A percentile compares a stretch with the other conserved stretches of the same genome.
Evolutionary conservation across 805 yeast genomes (phyloP).

Genomic region (Saturnispora saitoi): DNA sequence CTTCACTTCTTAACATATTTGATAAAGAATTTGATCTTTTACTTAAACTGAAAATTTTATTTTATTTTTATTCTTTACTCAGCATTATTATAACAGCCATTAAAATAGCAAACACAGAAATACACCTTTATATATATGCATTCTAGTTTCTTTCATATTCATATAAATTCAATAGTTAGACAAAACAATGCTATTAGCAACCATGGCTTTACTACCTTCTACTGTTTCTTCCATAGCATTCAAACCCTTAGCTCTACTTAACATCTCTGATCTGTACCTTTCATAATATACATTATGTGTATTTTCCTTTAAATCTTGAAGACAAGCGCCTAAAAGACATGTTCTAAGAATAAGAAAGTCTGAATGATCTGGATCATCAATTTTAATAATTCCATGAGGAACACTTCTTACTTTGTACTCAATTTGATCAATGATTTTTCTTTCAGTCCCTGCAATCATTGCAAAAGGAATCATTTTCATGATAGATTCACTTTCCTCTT

Average conservation of each 20-base stretch:
- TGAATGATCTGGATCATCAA: conserved; percentile 72
- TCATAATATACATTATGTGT: conserved; percentile 75
- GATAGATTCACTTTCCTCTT: conserved; percentile 17
- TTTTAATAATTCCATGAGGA: conserved; percentile 81
- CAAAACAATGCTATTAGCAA: background rate
- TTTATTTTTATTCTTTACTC: background rate
- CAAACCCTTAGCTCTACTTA: conserved; percentile 6
- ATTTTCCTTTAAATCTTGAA: conserved; percentile 68
- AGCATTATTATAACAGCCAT: background rate
- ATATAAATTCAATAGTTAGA: background rate
- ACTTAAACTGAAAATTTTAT: background rate
- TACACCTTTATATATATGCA: background rate
- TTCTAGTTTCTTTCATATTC: too few species aligned
- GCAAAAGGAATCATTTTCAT: conserved; percentile 66
- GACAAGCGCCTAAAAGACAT: conserved; percentile 66
- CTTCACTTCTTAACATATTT: conserved; percentile 6
- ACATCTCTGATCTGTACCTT: conserved; percentile 52
- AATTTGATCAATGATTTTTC: conserved; percentile 60
- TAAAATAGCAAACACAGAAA: background rate
- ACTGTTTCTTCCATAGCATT: background rate
- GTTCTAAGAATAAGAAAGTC: conserved; percentile 72
- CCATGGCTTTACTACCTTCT: background rate
- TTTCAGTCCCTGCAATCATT: conserved; percentile 77
- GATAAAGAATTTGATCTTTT: background rate
- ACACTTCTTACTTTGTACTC: conserved; percentile 68